A percentile compares a stretch with the other conserved stretches of the same genome.
phyloP scores from a whole-genome alignment of 2,329 filamentous ascomycete genomes.

The Pseudogymnoascus sp. region DNA sequence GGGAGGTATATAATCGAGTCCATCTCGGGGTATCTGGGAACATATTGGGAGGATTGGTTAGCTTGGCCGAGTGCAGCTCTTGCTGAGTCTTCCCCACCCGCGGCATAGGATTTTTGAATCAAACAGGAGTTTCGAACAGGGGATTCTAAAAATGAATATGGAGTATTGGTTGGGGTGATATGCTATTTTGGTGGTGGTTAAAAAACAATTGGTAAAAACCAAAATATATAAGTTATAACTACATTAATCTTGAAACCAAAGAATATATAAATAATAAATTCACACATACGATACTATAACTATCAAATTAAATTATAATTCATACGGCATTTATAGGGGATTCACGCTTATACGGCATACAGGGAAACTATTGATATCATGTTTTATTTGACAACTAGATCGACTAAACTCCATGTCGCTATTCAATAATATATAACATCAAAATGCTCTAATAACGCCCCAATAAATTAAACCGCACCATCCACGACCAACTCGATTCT shows the following conservation, averaged over 20 bases:
- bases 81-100: neutral
- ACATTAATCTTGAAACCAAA: no score
- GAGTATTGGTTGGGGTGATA: neutral
- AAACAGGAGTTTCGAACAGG: neutral
- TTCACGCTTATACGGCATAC: neutral
- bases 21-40: constrained; percentile 19
- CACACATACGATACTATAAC: no score
- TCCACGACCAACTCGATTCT: neutral
- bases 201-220: no score
- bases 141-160: neutral
- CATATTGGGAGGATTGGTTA: constrained; percentile 18
- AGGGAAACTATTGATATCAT: neutral
- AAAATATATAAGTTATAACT: no score
- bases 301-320: neutral
- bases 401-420: neutral
- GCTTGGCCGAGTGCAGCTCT: neutral
- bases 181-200: neutral
- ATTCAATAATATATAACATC: neutral
- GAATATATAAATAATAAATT: no score
- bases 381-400: neutral
- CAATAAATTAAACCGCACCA: neutral
- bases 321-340: neutral
- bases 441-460: neutral
- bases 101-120: neutral
- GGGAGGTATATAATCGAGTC: constrained; percentile 21